Base-by-base conservation (phyloP, 179 eudicot species). In the Spergularia azorica region DNA sequence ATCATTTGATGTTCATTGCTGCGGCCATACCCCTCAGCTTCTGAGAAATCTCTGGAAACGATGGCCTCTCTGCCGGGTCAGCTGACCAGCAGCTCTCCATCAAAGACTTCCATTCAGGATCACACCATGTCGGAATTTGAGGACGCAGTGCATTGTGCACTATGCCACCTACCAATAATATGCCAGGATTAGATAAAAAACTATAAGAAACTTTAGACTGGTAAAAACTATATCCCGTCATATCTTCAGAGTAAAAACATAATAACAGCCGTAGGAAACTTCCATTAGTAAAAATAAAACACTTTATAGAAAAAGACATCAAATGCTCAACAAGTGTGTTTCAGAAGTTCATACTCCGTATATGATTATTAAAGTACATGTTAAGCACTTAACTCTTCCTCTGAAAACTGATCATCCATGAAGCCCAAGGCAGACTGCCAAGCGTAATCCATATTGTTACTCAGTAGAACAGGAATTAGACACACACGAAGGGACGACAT, bases 61-160 rank as follows among this genome's bases (percentile, higher is more conserved):
- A 93, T 16, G 93, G 98, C 73, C 98, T 86, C 68, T 83, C 81
- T 1, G 84, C 81, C 2, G 97, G 97, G 46, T 95, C 98, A 70
- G 93, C 74, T 59, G 92, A 84, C 98, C 98, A 95, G 80, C 97
- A 90, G 79, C 92, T 89, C 86, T 90, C 95, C 98, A 95, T 95
- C 79, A 95, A 79, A 46, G 97, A 78, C 66, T 89, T 95, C 98
- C 98, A 95, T 78, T 93, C 97, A n/a, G 97, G 98, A 82, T 95
- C 98, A 58, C 98, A 95, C 98, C 98, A 95, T 41, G 95, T 84
- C 32, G 98, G 98, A 64, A 88, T 93, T 69, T 90, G 86, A 11
- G 98, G 98, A 7, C 98, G 97, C 75, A 95, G 75, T 32, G 90
- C 73, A 87, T 90, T 89, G 89, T 90, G 91, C 80, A 95, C 97